Conservation (phyloP, 371 early-diverging fungal species). For the Coemansia sp. region DNA sequence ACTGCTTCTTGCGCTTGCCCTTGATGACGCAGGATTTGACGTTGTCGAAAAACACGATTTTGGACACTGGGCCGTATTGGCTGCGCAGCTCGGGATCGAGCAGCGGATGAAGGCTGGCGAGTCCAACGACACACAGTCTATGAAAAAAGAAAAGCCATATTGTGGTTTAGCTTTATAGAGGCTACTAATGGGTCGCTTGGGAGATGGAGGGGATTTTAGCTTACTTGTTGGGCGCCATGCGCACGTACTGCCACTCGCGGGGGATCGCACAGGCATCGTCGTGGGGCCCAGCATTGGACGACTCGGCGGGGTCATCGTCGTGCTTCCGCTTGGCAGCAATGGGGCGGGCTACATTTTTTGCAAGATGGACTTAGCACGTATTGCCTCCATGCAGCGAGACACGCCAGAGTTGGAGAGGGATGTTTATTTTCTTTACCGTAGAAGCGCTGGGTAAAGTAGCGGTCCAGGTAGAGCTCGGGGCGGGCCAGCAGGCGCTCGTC, state of each 20-base stretch:
- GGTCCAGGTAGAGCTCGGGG: slow-evolving; percentile 23
- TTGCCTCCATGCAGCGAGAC: no score
- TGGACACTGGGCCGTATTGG: slow-evolving; percentile 2
- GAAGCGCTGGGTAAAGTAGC: slow-evolving; percentile 27
- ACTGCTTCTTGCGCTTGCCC: slow-evolving; percentile 45
- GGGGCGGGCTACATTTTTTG: slow-evolving; percentile 11
- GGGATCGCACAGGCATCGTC: background rate
- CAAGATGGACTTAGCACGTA: no score
- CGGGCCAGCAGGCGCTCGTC: slow-evolving; percentile 10
- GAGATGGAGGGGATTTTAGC: background rate
- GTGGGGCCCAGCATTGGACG: background rate
- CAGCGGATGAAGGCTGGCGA: slow-evolving; percentile 34
- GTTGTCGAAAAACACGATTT: slow-evolving; percentile 26
- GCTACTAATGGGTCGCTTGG: background rate
- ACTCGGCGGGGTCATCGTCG: slow-evolving; percentile 11
- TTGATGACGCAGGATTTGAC: slow-evolving; percentile 27
- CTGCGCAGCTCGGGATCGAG: slow-evolving; percentile 8
- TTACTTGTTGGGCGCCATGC: slow-evolving; percentile 39
- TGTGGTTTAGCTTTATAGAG: no score
- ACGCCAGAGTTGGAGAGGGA: background rate
- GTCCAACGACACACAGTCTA: slow-evolving; percentile 37
- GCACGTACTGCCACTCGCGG: slow-evolving; percentile 39
- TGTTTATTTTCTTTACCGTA: slow-evolving; percentile 9
- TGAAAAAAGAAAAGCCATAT: no score
- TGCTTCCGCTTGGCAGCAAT: slow-evolving; percentile 30